Percentiles rank a stretch among this genome's conserved stretches.
Evolutionary conservation across 1,139 yeast genomes (phyloP).

Genomic region (Protomyces pachydermus): DNA sequence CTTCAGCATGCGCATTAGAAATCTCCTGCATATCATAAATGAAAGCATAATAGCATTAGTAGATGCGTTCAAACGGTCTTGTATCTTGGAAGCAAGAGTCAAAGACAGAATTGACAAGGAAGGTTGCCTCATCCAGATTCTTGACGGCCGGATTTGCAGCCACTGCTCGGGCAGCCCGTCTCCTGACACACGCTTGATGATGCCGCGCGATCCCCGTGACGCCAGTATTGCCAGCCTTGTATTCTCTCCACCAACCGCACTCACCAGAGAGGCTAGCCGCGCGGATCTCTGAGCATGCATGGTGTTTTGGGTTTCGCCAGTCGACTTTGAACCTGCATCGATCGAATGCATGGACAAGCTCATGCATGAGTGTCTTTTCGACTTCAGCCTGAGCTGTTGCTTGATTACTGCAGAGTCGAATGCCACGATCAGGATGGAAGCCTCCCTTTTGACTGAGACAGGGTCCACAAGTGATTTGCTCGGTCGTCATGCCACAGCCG

Average conservation of each 20-base stretch:
- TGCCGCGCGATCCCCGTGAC: conserved; percentile 66
- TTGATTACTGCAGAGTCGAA: conserved; percentile 80
- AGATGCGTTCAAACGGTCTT: conserved; percentile 80
- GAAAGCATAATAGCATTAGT: not conserved
- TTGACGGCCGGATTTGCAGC: conserved; percentile 78
- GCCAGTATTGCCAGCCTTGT: conserved; percentile 47
- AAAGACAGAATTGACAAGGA: conserved; percentile 81
- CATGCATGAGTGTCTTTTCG: conserved; percentile 90
- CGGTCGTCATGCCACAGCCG: conserved; percentile 50
- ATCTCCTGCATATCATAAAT: not conserved
- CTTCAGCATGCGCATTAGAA: conserved; percentile 37
- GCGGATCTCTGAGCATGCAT: conserved; percentile 84
- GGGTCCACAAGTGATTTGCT: conserved; percentile 68
- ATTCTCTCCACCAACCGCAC: conserved; percentile 84
- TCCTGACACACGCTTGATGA: conserved; percentile 81
- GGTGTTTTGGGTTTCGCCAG: conserved; percentile 78
- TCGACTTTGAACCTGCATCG: conserved; percentile 80
- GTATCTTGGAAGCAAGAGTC: conserved; percentile 91
- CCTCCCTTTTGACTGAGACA: conserved; percentile 92
- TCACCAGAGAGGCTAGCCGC: conserved; percentile 94
- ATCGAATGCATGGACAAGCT: conserved; percentile 89
- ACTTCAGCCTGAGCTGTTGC: conserved; percentile 71
- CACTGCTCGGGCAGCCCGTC: conserved; percentile 83
- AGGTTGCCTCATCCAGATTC: conserved; percentile 65
- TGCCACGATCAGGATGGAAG: conserved; percentile 83